Conservation (phyloP, 164 flowering plant species). For the Magnolia changhungtana region DNA sequence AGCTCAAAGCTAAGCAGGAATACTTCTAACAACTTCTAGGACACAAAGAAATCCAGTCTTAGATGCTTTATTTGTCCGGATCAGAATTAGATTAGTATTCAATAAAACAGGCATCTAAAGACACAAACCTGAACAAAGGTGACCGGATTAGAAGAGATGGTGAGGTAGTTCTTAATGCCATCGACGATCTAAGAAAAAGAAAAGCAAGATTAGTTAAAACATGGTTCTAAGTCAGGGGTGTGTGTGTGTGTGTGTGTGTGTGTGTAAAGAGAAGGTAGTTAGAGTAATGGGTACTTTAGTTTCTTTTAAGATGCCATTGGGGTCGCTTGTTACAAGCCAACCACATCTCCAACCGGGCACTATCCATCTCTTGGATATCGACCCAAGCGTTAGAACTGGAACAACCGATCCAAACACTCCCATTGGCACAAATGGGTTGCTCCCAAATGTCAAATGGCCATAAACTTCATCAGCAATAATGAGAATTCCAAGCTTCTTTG, state of each 20-base stretch:
- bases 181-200: slow-evolving; percentile 27
- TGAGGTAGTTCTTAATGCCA: slow-evolving; percentile 25
- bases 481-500: slow-evolving; percentile 53
- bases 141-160: slow-evolving; percentile 31
- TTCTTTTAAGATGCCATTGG: slow-evolving; percentile 50
- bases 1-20: no score
- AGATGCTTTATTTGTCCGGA: slow-evolving; percentile 1
- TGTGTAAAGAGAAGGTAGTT: neutral
- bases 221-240: neutral
- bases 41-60: neutral
- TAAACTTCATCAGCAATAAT: slow-evolving; percentile 97
- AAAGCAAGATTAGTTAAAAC: neutral
- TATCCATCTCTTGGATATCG: slow-evolving; percentile 92
- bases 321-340: slow-evolving; percentile 79
- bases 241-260: no score
- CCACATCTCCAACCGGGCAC: slow-evolving; percentile 98
- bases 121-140: slow-evolving; percentile 45
- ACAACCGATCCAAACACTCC: slow-evolving; percentile 76
- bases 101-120: neutral
- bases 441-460: slow-evolving; percentile 79
- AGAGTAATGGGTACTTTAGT: slow-evolving; percentile 45
- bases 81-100: neutral
- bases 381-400: slow-evolving; percentile 91
- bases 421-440: slow-evolving; percentile 81
- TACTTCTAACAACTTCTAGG: slow-evolving; percentile 25